Evolutionary conservation across 768 basidiomycete genomes (phyloP), one percentile per base, ranked within the genome.

Genomic region (Xerocomus brunneocitrinus): DNA sequence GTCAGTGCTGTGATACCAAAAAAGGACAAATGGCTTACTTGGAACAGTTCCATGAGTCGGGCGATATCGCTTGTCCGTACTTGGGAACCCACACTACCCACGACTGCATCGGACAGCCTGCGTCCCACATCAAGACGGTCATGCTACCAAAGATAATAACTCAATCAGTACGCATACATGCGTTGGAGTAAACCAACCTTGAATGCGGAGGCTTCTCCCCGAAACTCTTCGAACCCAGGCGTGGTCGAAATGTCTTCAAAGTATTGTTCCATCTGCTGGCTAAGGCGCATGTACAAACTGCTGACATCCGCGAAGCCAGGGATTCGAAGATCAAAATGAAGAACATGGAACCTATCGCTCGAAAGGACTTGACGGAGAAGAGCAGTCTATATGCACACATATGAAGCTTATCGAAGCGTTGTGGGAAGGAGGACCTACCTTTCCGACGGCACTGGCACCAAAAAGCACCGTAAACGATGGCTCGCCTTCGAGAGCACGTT

Each of bases 311-410:
- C 88, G 61, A 92, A 92, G 0, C 89, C 89, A 3, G 90, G 81
- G 46, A 91, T 89, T 5, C 89, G 82, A 40, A 93, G 75, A 67
- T 92, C 89, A 58, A 92, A 89, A 62, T 90, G 86, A 45, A 91
- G 77, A 50, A 91, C 87, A 70, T 90, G 87, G 63, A 86, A 92
- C 47, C 73, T 73, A 9, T 83, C 77, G 19, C 75, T 73, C 10
- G 82, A 83, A 25, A 93, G 80, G 27, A 91, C 81, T 69, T 92
- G 87, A 42, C 89, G 79, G 12, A 92, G 74, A 8, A 93, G 78
- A 0, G 86, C 83, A 5, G 91, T 93, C 84, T 90, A 60, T 42
- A 50, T 34, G 56, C 27, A 25, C 32, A 16, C 19, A 25, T 42
- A 38, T 31, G 31, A 32, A 36, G 52, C 47, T 39, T 12, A 36